Evolutionary conservation across 2,329 filamentous ascomycete species (phyloP).

Genomic region (Hypomyces perniciosus): DNA sequence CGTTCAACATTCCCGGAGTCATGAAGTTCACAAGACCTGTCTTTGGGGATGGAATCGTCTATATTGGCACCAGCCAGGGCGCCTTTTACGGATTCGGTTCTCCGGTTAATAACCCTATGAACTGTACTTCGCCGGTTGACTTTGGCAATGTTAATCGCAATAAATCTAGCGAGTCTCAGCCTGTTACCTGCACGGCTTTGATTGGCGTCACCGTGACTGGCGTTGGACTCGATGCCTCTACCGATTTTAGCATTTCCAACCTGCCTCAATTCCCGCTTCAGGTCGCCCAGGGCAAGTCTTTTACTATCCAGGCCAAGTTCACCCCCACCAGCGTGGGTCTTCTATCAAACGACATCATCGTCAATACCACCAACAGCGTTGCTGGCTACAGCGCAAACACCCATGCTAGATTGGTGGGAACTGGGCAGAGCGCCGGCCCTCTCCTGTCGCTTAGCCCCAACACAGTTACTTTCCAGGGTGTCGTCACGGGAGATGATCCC

Average conservation of each 20-base stretch:
- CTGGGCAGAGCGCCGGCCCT: slow-evolving; percentile 39
- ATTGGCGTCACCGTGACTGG: slow-evolving; percentile 37
- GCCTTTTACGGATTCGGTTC: slow-evolving; percentile 51
- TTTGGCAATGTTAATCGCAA: slow-evolving; percentile 43
- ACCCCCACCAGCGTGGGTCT: slow-evolving; percentile 41
- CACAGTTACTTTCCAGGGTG: slow-evolving; percentile 42
- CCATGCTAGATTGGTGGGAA: slow-evolving; percentile 42
- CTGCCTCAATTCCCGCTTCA: slow-evolving; percentile 26
- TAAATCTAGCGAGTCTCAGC: slow-evolving; percentile 20
- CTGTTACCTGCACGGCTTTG: slow-evolving; percentile 43
- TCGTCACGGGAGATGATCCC: slow-evolving; percentile 38
- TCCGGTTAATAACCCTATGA: slow-evolving; percentile 46
- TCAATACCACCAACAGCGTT: slow-evolving; percentile 42
- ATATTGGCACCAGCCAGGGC: slow-evolving; percentile 46
- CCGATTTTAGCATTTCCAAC: slow-evolving; percentile 32
- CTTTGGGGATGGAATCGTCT: slow-evolving; percentile 51
- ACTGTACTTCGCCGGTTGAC: slow-evolving; percentile 44
- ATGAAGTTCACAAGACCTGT: slow-evolving; percentile 53
- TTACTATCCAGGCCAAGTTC: slow-evolving; percentile 41
- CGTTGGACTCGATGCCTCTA: slow-evolving; percentile 28
- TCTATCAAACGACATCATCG: slow-evolving; percentile 39
- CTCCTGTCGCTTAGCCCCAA: slow-evolving; percentile 43
- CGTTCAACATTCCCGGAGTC: slow-evolving; percentile 45
- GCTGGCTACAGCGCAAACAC: slow-evolving; percentile 42
- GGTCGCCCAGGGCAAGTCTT: slow-evolving; percentile 30